Evolutionary conservation across 257 asterid species (phyloP), one percentile per base, ranked within the genome.

Genomic region (Capsicum rhomboideum): DNA sequence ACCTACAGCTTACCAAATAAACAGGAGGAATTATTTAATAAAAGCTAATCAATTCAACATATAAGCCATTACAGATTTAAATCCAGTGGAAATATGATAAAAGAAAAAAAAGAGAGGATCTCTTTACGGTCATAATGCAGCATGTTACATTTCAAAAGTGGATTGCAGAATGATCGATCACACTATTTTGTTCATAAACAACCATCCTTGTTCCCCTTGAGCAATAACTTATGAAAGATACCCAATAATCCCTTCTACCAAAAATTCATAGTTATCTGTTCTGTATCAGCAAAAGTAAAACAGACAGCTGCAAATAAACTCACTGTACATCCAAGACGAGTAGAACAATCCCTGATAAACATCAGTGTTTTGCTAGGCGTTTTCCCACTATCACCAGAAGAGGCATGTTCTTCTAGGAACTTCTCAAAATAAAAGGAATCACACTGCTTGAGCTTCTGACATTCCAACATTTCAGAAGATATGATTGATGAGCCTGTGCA

Each of bases 291-390:
- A 28, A 29, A 58, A n/a, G 14, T 55, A 58, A 74, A 23, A 58
- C n/a, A 40, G 80, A 55, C 18, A 75, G 40, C 85, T 79, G 66
- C 23, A 66, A 66, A 31, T 66, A 66, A 29, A 90, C 97, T 90
- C 86, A 94, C 98, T 14, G 98, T 91, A 84, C 98, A 92, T 83
- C 97, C 98, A 21, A 89, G 97, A 64, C 93, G 93, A 85, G 91
- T 82, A 81, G 99, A 94, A 82, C 92, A 93, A 4, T 97, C 96
- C 88, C 89, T 98, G 52, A 96, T 89, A 89, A 96, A 96, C 98
- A 96, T 94, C 86, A 96, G 85, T 18, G 98, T 96, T 89, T 94
- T 96, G 85, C 92, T 93, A 14, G 88, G 90, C 85, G 86, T 91
- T 86, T 92, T 96, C 46, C 92, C 97, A 50, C 91, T 91, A 85